Percentiles rank a stretch among this genome's conserved stretches.
Conservation (phyloP, 2,329 filamentous ascomycete genomes). For the Coniochaeta pulveracea region DNA sequence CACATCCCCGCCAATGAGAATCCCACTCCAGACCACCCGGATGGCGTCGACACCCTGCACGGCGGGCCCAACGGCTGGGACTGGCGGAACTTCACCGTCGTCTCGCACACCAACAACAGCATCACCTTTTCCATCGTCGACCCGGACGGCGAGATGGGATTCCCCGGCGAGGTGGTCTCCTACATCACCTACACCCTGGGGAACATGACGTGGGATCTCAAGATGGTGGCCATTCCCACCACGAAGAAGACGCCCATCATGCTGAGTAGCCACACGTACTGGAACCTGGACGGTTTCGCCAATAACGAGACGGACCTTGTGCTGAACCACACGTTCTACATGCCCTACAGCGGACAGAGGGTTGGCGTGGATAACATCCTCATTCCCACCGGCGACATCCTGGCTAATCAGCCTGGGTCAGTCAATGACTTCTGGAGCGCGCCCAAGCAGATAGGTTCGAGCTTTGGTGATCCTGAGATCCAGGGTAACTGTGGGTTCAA, state of each 20-base stretch:
- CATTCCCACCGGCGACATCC: slow-evolving; percentile 65
- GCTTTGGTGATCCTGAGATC: slow-evolving; percentile 51
- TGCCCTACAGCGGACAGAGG: slow-evolving; percentile 63
- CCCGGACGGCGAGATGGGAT: slow-evolving; percentile 61
- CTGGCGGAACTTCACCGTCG: slow-evolving; percentile 66
- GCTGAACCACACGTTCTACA: slow-evolving; percentile 60
- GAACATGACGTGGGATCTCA: slow-evolving; percentile 58
- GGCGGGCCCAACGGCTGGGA: slow-evolving; percentile 65
- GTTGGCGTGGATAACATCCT: slow-evolving; percentile 59
- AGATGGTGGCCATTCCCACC: slow-evolving; percentile 58
- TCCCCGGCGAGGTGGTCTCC: slow-evolving; percentile 66
- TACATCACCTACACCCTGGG: slow-evolving; percentile 64
- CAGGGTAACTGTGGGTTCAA: slow-evolving; percentile 65
- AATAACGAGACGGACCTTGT: slow-evolving; percentile 56
- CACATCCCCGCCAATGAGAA: slow-evolving; percentile 54
- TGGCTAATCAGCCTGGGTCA: slow-evolving; percentile 53
- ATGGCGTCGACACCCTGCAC: slow-evolving; percentile 54
- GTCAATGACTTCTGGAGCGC: slow-evolving; percentile 75
- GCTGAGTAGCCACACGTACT: slow-evolving; percentile 66
- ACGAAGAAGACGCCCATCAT: slow-evolving; percentile 75
- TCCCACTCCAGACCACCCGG: slow-evolving; percentile 33
- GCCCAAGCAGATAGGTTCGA: slow-evolving; percentile 68
- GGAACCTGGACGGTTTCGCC: slow-evolving; percentile 72
- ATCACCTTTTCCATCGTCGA: slow-evolving; percentile 71
- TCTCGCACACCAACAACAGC: slow-evolving; percentile 51